These are phyloP conservation scores for Helotiales sp. DNA, from an alignment of 2,329 filamentous ascomycete genomes.

Conservation along the genomic window DNA sequence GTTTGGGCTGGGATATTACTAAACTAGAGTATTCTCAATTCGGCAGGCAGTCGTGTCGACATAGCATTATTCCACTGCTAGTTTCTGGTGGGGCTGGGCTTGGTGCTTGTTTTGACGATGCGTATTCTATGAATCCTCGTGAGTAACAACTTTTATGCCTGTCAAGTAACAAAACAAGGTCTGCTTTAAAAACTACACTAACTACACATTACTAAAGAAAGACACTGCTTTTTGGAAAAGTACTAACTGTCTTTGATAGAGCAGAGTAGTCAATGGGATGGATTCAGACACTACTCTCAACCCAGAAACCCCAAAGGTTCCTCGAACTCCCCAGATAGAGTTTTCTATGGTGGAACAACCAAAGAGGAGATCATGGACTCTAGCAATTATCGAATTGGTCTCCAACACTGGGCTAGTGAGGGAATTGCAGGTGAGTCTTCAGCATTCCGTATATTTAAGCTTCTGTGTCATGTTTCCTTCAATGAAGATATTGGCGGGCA, in stretches of 20 bases:
- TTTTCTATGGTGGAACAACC: slow-evolving; percentile 56
- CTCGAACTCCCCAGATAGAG: slow-evolving; percentile 42
- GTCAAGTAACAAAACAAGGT: background rate
- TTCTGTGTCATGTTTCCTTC: background rate
- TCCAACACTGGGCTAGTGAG: slow-evolving; percentile 54
- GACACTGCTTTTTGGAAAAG: too few relatives aligned
- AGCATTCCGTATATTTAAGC: background rate
- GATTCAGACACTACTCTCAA: slow-evolving; percentile 54
- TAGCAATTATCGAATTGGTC: slow-evolving; percentile 51
- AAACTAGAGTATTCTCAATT: slow-evolving; percentile 62
- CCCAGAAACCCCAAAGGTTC: slow-evolving; percentile 41
- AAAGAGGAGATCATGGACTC: slow-evolving; percentile 52
- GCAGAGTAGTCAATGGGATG: slow-evolving; percentile 58
- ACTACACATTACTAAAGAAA: too few relatives aligned
- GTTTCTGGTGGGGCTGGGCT: slow-evolving; percentile 35
- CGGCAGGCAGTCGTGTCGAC: slow-evolving; percentile 54
- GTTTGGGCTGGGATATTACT: slow-evolving; percentile 59
- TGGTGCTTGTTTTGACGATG: slow-evolving; percentile 54
- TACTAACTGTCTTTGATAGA: slow-evolving; percentile 36
- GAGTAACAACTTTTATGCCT: slow-evolving; percentile 26
- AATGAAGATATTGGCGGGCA: background rate
- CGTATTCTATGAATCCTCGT: slow-evolving; percentile 56
- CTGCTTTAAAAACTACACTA: too few relatives aligned
- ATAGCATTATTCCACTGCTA: slow-evolving; percentile 55
- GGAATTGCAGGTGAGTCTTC: slow-evolving; percentile 48